Evolutionary conservation across 352 stramenopile genomes (phyloP), one percentile per base, ranked within the genome.

Genomic region (Phytophthora rubi): DNA sequence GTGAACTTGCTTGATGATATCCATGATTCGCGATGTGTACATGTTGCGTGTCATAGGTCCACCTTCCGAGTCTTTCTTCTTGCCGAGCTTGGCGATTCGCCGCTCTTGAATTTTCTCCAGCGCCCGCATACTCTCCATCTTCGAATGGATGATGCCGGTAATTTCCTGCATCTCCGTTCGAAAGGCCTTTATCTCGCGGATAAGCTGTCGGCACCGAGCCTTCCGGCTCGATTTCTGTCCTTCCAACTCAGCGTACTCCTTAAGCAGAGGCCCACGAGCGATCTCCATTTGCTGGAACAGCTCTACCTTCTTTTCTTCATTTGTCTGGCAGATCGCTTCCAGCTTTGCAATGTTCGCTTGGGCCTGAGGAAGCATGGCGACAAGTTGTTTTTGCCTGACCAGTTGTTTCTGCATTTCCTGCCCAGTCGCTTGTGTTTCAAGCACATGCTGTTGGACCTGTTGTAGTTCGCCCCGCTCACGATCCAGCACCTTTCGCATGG

Each of bases 1-100:
- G 67, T 93, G 82, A 28, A 96, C 88, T 42, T 93, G 83, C 65
- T 94, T 93, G 77, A 94, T 97, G 65, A 97, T 97, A 65, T 96
- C 91, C 81, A 97, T 91, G 65, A 97, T 97, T 2, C 91, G 88
- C 32, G 85, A 83, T 28, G 85, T 97, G 77, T 97, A 97, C 66
- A 91, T 86, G 67, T 78, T 89, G 42, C 90, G 88, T n/a, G 60
- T 91, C 86, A 72, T 77, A 0, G 42, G 58, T 0, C 59, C 65
- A n/a, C 53, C 62, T 30, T 62, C 57, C 4, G 53, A 33, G 28
- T 75, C 52, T 15, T 59, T 62, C 26, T 71, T 73, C 53, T 70
- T 70, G 51, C 26, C 53, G 16, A 61, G 65, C 47, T 77, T 75
- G 13, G 28, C 21, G 18, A 75, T 28, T 26, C 70, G 76, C 53